Conservation (phyloP, 2,329 filamentous ascomycete genomes). For the Cordyceps tenuipes region DNA sequence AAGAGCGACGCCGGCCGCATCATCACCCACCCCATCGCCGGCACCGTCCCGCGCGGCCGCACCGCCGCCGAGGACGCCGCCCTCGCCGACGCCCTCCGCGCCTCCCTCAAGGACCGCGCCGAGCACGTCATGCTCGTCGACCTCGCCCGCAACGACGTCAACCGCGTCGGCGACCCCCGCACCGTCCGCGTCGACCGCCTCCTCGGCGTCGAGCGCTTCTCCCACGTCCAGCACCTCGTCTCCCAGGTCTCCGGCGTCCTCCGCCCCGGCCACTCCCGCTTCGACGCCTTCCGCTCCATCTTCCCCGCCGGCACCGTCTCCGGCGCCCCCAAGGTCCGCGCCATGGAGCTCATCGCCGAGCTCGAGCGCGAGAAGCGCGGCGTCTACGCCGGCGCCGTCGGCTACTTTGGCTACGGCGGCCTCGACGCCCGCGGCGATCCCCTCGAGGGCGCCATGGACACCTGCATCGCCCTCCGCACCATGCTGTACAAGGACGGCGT, state of each 20-base stretch:
- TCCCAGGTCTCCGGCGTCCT: constrained; percentile 92
- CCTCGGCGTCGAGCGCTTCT: constrained; percentile 93
- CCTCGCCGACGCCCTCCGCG: constrained; percentile 67
- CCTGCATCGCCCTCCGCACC: constrained; percentile 70
- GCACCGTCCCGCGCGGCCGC: constrained; percentile 81
- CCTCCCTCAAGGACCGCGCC: constrained; percentile 81
- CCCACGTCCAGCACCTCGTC: constrained; percentile 93
- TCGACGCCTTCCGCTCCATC: constrained; percentile 92
- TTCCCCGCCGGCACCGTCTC: constrained; percentile 96
- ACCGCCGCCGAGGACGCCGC: constrained; percentile 72
- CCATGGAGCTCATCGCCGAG: constrained; percentile 96
- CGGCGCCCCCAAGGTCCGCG: constrained; percentile 88
- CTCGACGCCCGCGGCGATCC: constrained; percentile 55
- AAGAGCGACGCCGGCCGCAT: constrained; percentile 81
- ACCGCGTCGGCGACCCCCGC: constrained; percentile 84
- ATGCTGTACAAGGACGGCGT: constrained; percentile 91
- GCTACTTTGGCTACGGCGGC: constrained; percentile 85
- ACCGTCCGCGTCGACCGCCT: constrained; percentile 86
- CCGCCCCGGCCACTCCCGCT: constrained; percentile 73
- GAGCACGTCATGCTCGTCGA: constrained; percentile 98
- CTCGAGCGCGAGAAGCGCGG: constrained; percentile 89
- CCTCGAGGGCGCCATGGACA: constrained; percentile 84
- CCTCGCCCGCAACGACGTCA: constrained; percentile 90
- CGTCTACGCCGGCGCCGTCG: constrained; percentile 90
- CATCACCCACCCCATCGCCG: constrained; percentile 94